These are phyloP conservation scores for Solanum etuberosum DNA, from an alignment of 257 asterid genomes.

Conservation along the genomic window DNA sequence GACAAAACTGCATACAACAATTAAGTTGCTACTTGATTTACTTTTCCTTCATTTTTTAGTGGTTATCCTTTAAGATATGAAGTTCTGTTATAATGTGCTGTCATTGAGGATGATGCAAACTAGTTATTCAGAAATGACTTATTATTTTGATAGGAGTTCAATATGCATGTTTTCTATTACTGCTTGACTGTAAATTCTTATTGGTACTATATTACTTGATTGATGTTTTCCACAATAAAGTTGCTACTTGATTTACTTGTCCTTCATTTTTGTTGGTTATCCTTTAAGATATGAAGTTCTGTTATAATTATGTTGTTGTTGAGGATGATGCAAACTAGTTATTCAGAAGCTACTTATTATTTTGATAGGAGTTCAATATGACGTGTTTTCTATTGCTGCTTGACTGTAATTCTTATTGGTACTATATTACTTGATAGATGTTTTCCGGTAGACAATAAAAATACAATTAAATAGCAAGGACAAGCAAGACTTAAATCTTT, in stretches of 20 bases:
- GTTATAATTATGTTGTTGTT: neutral
- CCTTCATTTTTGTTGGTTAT: neutral
- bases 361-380: neutral
- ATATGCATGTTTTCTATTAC: neutral
- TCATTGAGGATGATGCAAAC: neutral
- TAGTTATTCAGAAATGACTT: neutral
- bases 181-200: neutral
- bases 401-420: neutral
- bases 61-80: neutral
- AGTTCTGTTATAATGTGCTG: neutral
- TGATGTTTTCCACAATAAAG: neutral
- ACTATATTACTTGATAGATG: neutral
- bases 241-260: neutral
- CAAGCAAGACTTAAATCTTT: neutral
- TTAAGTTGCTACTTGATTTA: neutral
- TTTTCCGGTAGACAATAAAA: neutral
- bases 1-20: neutral
- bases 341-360: neutral
- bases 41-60: neutral
- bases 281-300: neutral
- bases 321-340: neutral
- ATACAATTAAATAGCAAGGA: neutral
- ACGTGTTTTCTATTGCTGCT: neutral
- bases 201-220: neutral
- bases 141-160: neutral